Evolutionary conservation across 441 rosid genomes (phyloP), one percentile per base, ranked within the genome.

Genomic region (Dalechampia spathulata): DNA sequence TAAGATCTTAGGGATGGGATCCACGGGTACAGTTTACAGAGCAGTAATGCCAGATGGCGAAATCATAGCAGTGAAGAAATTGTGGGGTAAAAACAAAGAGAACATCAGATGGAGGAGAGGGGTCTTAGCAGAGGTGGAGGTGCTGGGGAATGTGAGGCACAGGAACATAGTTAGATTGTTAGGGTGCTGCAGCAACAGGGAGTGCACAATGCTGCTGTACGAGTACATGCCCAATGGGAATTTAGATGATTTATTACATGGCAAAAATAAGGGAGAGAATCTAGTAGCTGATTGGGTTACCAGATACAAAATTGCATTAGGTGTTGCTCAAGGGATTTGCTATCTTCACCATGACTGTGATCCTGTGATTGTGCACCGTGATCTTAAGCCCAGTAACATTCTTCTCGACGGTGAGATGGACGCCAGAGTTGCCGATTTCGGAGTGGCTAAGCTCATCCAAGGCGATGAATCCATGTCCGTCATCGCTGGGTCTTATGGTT

Each of bases 351-450:
- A 92, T 1, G 99, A 92, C 53, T 92, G 99, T 59, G 75, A 92
- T 58, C 99, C 99, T 5, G 96, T 86, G 49, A 86, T 92, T 25
- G 97, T 92, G 1, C 99, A 92, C 58, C 94, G 99, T 0, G 99
- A 92, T 48, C 78, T 92, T 4, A 92, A 92, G 63, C 99, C 99
- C 2, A 83, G 92, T 45, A 92, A 92, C 14, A 92, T 92, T 3
- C 63, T 92, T 0, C 62, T 92, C 49, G 99, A 92, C 65, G 77
- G 69, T 7, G 94, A 89, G 67, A 76, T 89, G 86, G 99, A 89
- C 74, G 99, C 99, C 17, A 81, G 99, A 43, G 99, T 92, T 51
- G 99, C 99, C 0, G 99, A 92, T 74, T 92, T 92, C 62, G 99
- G 99, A 12, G 92, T 92, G 48, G 97, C 99, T 0, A 92, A 92